These are phyloP conservation scores for Crithidia acanthocephali DNA, from an alignment of 208 protist species.

Conservation along the genomic window DNA sequence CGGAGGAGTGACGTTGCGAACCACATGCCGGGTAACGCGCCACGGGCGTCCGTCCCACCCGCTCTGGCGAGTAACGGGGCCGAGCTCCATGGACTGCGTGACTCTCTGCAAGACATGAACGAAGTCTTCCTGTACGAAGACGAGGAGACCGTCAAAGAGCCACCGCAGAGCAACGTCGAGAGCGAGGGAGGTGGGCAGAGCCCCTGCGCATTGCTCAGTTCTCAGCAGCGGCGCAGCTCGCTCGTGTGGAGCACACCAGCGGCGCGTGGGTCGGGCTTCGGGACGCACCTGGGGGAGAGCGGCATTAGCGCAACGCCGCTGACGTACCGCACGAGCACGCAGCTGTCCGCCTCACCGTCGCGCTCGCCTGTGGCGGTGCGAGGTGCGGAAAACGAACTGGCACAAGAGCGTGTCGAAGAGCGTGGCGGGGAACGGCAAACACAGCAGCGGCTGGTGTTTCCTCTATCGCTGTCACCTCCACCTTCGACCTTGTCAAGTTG, in stretches of 20 bases:
- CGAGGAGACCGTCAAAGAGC: constrained; percentile 34
- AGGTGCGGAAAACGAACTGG: not conserved
- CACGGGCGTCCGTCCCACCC: not conserved
- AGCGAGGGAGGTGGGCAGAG: not conserved
- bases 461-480: not conserved
- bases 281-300: constrained; percentile 6
- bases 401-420: not conserved
- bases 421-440: too few species aligned
- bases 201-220: not conserved
- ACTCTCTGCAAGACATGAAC: constrained; percentile 45
- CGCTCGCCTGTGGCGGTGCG: not conserved
- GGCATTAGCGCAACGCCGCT: constrained; percentile 26
- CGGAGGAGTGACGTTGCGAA: not conserved
- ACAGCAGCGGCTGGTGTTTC: too few species aligned
- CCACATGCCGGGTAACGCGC: not conserved
- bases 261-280: constrained; percentile 14
- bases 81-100: not conserved
- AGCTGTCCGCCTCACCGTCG: constrained; percentile 11
- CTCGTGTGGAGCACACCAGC: constrained; percentile 36
- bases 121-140: constrained; percentile 64
- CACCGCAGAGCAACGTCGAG: not conserved
- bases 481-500: not conserved
- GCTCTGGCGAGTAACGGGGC: not conserved
- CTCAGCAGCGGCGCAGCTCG: constrained; percentile 28
- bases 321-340: constrained; percentile 31